phyloP scores from a whole-genome alignment of 1,284 basidiomycete genomes.

The Ustilago tritici region DNA sequence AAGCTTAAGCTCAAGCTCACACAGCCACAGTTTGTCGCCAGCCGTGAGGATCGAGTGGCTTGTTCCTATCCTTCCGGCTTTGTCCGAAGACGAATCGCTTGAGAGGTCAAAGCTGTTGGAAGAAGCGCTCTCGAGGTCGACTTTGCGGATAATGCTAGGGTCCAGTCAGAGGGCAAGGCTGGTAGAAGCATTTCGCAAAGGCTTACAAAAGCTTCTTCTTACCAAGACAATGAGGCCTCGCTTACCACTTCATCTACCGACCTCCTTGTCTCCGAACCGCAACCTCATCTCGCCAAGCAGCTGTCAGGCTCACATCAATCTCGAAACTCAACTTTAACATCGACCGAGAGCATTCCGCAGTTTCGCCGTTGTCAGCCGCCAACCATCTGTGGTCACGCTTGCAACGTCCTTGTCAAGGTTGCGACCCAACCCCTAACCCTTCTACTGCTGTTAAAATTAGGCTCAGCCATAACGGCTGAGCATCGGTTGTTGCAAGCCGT shows the following conservation, averaged over 20 bases:
- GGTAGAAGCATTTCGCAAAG: too few species aligned
- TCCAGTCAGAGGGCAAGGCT: too few species aligned
- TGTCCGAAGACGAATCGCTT: neutral
- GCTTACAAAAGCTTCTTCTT: too few species aligned
- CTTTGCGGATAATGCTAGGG: too few species aligned
- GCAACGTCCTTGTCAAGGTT: neutral
- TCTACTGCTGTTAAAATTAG: neutral
- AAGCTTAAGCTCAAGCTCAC: neutral
- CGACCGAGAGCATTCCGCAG: slow-evolving; percentile 3
- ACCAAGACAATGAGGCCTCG: neutral
- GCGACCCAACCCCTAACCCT: neutral
- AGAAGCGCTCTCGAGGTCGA: too few species aligned
- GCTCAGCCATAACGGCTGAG: neutral
- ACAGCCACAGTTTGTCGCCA: neutral
- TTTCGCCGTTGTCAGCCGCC: neutral
- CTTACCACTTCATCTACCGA: neutral
- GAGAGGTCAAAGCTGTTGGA: too few species aligned
- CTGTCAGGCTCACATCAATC: neutral
- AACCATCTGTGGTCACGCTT: neutral
- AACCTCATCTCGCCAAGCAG: neutral
- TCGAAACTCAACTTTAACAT: slow-evolving; percentile 1
- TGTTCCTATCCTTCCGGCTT: neutral
- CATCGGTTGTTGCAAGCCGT: neutral
- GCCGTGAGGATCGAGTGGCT: neutral
- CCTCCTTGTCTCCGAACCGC: neutral